Evolutionary conservation across 192 early-diverging fungal species (phyloP).

Genomic region (Coemansia sp.): DNA sequence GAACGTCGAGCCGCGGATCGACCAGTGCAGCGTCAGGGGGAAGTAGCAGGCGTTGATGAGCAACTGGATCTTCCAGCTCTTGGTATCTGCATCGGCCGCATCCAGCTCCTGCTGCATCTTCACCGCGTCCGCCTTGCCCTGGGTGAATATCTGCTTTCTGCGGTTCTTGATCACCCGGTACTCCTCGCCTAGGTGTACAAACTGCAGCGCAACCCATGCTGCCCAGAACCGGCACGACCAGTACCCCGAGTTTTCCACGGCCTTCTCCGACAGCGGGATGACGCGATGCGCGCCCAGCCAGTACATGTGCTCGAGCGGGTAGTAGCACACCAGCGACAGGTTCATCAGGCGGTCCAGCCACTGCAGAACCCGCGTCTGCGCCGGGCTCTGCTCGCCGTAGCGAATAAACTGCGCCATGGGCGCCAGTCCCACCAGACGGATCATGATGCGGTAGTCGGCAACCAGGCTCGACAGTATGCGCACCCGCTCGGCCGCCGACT

Average conservation of each 20-base stretch:
- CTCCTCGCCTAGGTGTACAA: conserved; percentile 71
- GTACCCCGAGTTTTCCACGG: conserved; percentile 73
- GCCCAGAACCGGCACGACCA: conserved; percentile 99
- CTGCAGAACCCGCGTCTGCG: conserved; percentile 59
- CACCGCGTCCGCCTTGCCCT: conserved; percentile 60
- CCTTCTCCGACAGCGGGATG: conserved; percentile 67
- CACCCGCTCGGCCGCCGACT: conserved; percentile 66
- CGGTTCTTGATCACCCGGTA: conserved; percentile 55
- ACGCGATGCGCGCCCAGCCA: conserved; percentile 87
- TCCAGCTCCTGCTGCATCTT: conserved; percentile 67
- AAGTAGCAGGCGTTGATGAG: conserved; percentile 91
- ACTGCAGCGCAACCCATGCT: conserved; percentile 84
- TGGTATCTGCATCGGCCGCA: conserved; percentile 52
- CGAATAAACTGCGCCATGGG: conserved; percentile 86
- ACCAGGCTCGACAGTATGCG: conserved; percentile 79
- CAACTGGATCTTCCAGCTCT: conserved; percentile 65
- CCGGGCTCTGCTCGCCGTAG: conserved; percentile 69
- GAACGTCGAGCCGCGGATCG: conserved; percentile 76
- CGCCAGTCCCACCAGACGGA: conserved; percentile 78
- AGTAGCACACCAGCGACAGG: conserved; percentile 78
- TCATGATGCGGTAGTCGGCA: conserved; percentile 85
- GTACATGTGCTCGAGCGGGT: conserved; percentile 94
- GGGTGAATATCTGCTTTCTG: conserved; percentile 46
- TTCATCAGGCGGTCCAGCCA: conserved; percentile 85
- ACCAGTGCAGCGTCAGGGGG: conserved; percentile 90